phyloP scores from a whole-genome alignment of 129 eudicot genomes.

The Artemisia tridentata region DNA sequence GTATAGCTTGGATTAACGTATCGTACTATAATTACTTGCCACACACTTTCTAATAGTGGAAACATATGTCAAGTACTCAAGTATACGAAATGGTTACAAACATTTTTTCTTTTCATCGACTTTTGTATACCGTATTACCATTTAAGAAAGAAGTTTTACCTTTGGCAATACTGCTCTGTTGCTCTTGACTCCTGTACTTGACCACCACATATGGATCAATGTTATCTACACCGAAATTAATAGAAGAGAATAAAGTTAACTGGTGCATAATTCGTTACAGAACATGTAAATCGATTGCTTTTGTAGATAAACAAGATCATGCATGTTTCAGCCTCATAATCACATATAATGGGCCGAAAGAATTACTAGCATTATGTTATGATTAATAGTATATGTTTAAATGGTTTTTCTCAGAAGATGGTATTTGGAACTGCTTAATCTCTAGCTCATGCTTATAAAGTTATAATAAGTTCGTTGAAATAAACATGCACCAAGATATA shows the following conservation, averaged over 20 bases:
- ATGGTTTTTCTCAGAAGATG: no score
- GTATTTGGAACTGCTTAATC: no score
- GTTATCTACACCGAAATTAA: constrained; percentile 38
- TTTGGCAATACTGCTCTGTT: constrained; percentile 50
- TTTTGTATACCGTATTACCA: neutral
- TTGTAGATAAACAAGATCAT: no score
- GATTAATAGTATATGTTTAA: no score
- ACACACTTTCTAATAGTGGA: neutral
- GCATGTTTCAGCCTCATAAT: no score
- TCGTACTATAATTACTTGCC: neutral
- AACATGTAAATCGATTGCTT: neutral
- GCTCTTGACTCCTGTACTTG: constrained; percentile 56
- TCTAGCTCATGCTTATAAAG: no score
- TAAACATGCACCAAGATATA: no score
- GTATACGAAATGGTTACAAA: neutral
- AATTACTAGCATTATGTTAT: no score
- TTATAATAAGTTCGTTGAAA: no score
- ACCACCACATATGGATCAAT: constrained; percentile 71
- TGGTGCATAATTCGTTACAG: neutral
- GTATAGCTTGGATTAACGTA: neutral
- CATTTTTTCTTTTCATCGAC: neutral
- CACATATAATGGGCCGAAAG: no score
- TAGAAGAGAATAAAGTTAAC: constrained; percentile 2
- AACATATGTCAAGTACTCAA: neutral
- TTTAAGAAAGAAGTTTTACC: constrained; percentile 32